Evolutionary conservation across 768 basidiomycete species (phyloP).

Genomic region (Suillus discolor): DNA sequence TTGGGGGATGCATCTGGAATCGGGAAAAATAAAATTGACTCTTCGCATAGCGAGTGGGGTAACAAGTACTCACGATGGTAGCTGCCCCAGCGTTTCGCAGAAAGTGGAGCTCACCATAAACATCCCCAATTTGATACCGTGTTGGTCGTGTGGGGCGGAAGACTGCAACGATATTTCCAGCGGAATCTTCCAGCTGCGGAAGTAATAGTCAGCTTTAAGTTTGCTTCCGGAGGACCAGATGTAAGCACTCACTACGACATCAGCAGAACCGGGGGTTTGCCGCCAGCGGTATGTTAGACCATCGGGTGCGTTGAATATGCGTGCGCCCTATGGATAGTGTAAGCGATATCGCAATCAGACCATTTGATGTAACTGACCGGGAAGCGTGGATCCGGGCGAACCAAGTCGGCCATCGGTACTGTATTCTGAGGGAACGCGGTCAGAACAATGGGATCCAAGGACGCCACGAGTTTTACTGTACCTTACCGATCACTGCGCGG

Average conservation of each 20-base stretch:
- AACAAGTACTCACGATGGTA: slow-evolving; percentile 61
- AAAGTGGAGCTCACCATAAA: slow-evolving; percentile 85
- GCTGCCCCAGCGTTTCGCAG: slow-evolving; percentile 77
- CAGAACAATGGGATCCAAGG: slow-evolving; percentile 20
- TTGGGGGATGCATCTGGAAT: slow-evolving; percentile 78
- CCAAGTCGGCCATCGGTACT: slow-evolving; percentile 82
- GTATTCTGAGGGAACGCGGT: slow-evolving; percentile 54
- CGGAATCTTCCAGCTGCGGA: slow-evolving; percentile 70
- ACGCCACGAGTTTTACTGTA: slow-evolving; percentile 33
- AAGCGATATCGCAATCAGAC: slow-evolving; percentile 13
- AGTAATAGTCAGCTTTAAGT: slow-evolving; percentile 12
- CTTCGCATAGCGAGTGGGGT: slow-evolving; percentile 15
- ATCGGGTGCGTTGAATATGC: slow-evolving; percentile 82
- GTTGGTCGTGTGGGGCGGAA: slow-evolving; percentile 78
- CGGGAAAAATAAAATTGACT: slow-evolving; percentile 27
- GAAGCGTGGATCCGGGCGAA: slow-evolving; percentile 64
- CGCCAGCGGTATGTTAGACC: slow-evolving; percentile 82
- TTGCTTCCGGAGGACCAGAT: slow-evolving; percentile 8
- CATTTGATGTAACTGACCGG: slow-evolving; percentile 47
- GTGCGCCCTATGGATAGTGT: slow-evolving; percentile 48
- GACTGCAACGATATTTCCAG: slow-evolving; percentile 72
- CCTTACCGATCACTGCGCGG: slow-evolving; percentile 85
- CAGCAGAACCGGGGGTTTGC: slow-evolving; percentile 57
- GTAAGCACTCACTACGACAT: slow-evolving; percentile 55
- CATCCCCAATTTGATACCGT: slow-evolving; percentile 85